Percentiles rank a stretch among this genome's conserved stretches.
These are phyloP conservation scores for Epithemia pelagica DNA, from an alignment of 108 stramenopile species.

Conservation along the genomic window DNA sequence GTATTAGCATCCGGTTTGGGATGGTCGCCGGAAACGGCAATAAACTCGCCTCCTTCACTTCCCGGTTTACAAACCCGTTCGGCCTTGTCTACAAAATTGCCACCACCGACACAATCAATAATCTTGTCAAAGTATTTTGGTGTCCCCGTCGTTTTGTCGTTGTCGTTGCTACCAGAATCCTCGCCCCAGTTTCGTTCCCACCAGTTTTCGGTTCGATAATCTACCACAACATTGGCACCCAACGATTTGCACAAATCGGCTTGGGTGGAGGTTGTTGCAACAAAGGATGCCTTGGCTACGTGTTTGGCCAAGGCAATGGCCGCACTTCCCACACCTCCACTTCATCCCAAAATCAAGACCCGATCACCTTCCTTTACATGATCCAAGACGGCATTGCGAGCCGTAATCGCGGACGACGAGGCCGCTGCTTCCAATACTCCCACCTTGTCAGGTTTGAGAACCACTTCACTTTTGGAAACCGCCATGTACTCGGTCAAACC, in stretches of 20 bases:
- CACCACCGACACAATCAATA: constrained; percentile 39
- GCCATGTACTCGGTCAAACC: constrained; percentile 41
- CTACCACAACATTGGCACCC: constrained; percentile 39
- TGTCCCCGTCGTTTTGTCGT: not conserved
- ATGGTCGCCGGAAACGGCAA: constrained; percentile 29
- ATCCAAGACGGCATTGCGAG: constrained; percentile 16
- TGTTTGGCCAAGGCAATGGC: constrained; percentile 33
- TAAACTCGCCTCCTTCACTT: constrained; percentile 24
- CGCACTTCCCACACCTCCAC: constrained; percentile 44
- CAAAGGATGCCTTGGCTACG: constrained; percentile 23
- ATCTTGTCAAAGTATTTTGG: constrained; percentile 32
- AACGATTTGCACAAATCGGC: constrained; percentile 30
- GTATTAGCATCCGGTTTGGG: constrained; percentile 24
- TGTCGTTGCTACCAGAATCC: not conserved
- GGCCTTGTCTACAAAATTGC: constrained; percentile 30
- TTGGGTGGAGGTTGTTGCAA: constrained; percentile 33
- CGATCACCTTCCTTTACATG: constrained; percentile 30
- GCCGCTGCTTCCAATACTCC: constrained; percentile 13
- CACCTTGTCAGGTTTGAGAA: constrained; percentile 16
- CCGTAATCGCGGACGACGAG: constrained; percentile 21
- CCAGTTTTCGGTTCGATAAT: constrained; percentile 45
- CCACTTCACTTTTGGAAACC: constrained; percentile 25
- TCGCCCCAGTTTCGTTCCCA: constrained; percentile 32
- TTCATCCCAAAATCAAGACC: constrained; percentile 45
- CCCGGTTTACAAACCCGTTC: constrained; percentile 24